phyloP scores from a whole-genome alignment of 495 filamentous ascomycete genomes.

The Coniosporium apollinis region DNA sequence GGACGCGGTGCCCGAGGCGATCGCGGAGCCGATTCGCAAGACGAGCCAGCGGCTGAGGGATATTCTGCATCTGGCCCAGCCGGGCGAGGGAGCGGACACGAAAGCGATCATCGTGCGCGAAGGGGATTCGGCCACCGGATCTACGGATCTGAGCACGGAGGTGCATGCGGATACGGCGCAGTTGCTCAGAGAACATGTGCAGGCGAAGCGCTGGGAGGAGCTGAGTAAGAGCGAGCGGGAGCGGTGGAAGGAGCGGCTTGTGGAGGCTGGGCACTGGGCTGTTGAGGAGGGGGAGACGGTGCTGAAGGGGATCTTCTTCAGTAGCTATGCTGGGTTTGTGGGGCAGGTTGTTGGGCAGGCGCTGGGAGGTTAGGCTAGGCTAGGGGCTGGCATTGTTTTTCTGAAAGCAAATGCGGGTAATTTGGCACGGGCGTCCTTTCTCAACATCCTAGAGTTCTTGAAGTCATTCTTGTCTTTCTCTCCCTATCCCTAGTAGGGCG shows the following conservation, averaged over 20 bases:
- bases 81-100: background rate
- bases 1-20: background rate
- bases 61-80: background rate
- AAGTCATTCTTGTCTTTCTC: no score
- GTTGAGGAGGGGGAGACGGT: constrained; percentile 55
- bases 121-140: background rate
- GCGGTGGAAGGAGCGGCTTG: constrained; percentile 52
- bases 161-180: constrained; percentile 17
- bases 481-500: no score
- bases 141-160: constrained; percentile 9
- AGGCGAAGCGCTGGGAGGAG: constrained; percentile 47
- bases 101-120: constrained; percentile 13
- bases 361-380: constrained; percentile 4
- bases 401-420: no score
- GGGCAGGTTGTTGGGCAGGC: constrained; percentile 34
- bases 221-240: constrained; percentile 38
- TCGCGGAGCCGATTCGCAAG: background rate
- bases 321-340: constrained; percentile 42
- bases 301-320: constrained; percentile 59
- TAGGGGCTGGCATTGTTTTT: background rate
- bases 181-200: constrained; percentile 30
- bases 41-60: background rate
- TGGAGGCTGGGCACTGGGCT: constrained; percentile 55
- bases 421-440: no score
- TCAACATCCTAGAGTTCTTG: no score